A percentile compares a stretch with the other conserved stretches of the same genome.
Evolutionary conservation across 2,329 filamentous ascomycete species (phyloP).

Genomic region (Nemania sp.): DNA sequence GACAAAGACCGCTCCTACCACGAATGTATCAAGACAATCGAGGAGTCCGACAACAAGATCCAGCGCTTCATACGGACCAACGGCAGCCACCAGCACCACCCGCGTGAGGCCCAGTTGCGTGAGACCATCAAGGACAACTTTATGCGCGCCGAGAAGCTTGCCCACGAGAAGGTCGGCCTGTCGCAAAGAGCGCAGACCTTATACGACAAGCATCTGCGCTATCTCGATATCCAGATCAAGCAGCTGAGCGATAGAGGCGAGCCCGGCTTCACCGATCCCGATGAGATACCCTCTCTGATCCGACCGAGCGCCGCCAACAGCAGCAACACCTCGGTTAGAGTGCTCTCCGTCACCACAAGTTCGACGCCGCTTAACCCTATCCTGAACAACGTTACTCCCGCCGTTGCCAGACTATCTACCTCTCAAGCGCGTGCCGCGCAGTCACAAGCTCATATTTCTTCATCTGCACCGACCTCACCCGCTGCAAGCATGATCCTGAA

Average conservation of each 20-base stretch:
- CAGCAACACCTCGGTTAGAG: constrained; percentile 48
- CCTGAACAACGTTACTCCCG: constrained; percentile 46
- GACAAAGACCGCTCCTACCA: constrained; percentile 76
- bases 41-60: constrained; percentile 72
- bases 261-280: constrained; percentile 63
- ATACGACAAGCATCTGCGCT: constrained; percentile 65
- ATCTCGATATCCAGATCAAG: constrained; percentile 66
- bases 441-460: constrained; percentile 52
- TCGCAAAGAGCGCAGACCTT: constrained; percentile 64
- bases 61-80: constrained; percentile 82
- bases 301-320: constrained; percentile 60
- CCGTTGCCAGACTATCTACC: constrained; percentile 47
- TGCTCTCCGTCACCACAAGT: constrained; percentile 38
- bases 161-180: constrained; percentile 74
- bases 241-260: constrained; percentile 63
- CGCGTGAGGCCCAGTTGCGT: constrained; percentile 71
- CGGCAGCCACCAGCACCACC: constrained; percentile 72
- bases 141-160: constrained; percentile 68
- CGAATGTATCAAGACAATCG: constrained; percentile 69
- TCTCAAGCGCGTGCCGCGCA: constrained; percentile 55
- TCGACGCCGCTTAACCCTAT: constrained; percentile 44
- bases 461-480: constrained; percentile 63
- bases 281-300: constrained; percentile 66
- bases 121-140: constrained; percentile 70
- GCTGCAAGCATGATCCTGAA: constrained; percentile 63